Evolutionary conservation across 345 rosid genomes (phyloP), one percentile per base, ranked within the genome.

Genomic region (Xanthoceras sorbifolium): DNA sequence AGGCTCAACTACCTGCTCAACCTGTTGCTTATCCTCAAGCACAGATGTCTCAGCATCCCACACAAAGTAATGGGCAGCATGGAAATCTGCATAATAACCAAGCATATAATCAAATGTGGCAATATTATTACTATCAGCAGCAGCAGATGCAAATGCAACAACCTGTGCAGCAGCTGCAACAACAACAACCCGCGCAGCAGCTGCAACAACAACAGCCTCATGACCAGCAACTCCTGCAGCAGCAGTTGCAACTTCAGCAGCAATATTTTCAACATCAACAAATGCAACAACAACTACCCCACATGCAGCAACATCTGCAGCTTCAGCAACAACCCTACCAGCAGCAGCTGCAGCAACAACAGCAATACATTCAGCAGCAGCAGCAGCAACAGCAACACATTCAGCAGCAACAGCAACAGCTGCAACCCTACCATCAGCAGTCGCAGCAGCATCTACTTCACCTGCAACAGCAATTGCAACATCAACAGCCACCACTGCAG

Each of bases 31-130:
- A 82, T 73, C 79, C 90, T 63, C 90, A 86, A 75, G 71, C 80
- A 50, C 90, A 85, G 78, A 73, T 77, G 66, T 73, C 85, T 75
- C 90, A 82, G 70, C 29, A 85, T 82, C 75, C 89, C 29, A 44
- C 75, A 42, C 94, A 85, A 79, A 81, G 83, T 72, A 83, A 61
- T 69, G 88, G 79, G 80, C 92, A 86, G 76, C 79, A 77, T 17
- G 87, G 78, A 52, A 81, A 79, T 76, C 46, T 78, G 80, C 90
- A 86, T 83, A 84, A 82, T 81, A 84, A 71, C 63, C 83, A 85
- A 79, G 90, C 88, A 42, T 87, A 92, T 84, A 84, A 87, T 78
- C 92, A 91, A 69, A 87, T 85, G 90, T 92, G 92, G 93, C 98
- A 92, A 75, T 86, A 92, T 52, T 94, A 91, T 81, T 90, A 87